Conservation (phyloP, 176 grass and related monocot species). For the Dendrocalamus sinicus region DNA sequence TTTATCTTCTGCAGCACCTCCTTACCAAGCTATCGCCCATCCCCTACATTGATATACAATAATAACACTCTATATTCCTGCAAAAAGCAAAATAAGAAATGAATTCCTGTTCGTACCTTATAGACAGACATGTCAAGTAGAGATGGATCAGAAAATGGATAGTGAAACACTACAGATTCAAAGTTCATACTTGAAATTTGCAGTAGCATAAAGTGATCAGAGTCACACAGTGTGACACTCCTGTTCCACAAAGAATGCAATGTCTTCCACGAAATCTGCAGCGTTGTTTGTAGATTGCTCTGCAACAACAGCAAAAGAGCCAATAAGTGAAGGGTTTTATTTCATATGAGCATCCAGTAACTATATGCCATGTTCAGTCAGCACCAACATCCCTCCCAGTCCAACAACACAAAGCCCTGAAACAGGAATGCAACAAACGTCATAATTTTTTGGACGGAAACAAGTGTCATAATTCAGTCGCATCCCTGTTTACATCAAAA, state of each 20-base stretch:
- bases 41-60: conserved; percentile 53
- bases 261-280: conserved; percentile 32
- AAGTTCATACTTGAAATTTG: conserved; percentile 50
- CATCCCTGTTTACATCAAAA: neutral
- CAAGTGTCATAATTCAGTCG: conserved; percentile 16
- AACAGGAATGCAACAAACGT: neutral
- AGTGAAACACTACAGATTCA: conserved; percentile 47
- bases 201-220: conserved; percentile 40
- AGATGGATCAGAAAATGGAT: conserved; percentile 53
- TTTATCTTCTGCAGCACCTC: conserved; percentile 37
- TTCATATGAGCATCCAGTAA: neutral
- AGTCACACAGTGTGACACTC: conserved; percentile 17
- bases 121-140: conserved; percentile 33
- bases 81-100: conserved; percentile 37
- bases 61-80: conserved; percentile 46
- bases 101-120: conserved; percentile 36
- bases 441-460: too few relatives aligned
- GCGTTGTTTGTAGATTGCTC: conserved; percentile 24
- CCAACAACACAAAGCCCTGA: conserved; percentile 41
- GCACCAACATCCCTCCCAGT: conserved; percentile 42
- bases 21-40: conserved; percentile 54
- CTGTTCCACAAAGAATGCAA: neutral
- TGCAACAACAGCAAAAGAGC: neutral
- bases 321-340: neutral
- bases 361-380: conserved; percentile 38